These are phyloP conservation scores for Yamadazyma pseudoaaseri DNA, from an alignment of 1,139 yeast species.

Conservation along the genomic window DNA sequence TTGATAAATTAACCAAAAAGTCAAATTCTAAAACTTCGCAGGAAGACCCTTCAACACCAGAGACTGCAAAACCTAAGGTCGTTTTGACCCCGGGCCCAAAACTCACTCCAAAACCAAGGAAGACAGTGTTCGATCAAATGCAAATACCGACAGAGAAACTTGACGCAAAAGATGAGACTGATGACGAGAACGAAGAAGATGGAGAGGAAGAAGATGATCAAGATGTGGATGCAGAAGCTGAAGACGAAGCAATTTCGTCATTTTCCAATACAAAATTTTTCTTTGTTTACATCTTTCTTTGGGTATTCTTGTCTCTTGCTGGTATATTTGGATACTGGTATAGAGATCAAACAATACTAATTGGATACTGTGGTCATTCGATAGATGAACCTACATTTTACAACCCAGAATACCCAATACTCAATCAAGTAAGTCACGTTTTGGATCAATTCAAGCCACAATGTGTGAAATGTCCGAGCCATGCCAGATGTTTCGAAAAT, in stretches of 20 bases:
- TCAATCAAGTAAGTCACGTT: conserved; percentile 25
- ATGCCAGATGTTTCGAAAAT: conserved; percentile 59
- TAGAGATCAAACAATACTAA: conserved; percentile 54
- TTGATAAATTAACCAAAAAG: conserved; percentile 2
- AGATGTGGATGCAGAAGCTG: conserved; percentile 1
- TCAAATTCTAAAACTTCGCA: conserved; percentile 2
- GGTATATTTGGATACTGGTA: conserved; percentile 54
- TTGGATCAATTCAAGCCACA: conserved; percentile 51
- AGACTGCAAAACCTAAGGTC: conserved; percentile 3
- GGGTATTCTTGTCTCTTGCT: conserved; percentile 26
- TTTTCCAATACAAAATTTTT: conserved; percentile 1
- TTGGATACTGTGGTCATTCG: conserved; percentile 72
- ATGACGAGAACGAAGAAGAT: conserved; percentile 12
- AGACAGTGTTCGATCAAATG: conserved; percentile 2
- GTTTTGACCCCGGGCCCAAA: conserved; percentile 21
- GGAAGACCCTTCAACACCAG: conserved; percentile 2
- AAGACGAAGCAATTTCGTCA: neutral
- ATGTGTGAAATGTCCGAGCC: conserved; percentile 78
- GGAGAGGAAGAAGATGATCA: conserved; percentile 12
- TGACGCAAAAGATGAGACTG: conserved; percentile 9
- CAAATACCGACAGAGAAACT: neutral
- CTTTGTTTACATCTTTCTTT: conserved; percentile 19
- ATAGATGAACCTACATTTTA: conserved; percentile 37
- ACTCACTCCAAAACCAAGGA: conserved; percentile 16
- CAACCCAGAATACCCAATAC: conserved; percentile 17